phyloP scores from a whole-genome alignment of 495 filamentous ascomycete genomes.

The Margaritispora aquatica region DNA sequence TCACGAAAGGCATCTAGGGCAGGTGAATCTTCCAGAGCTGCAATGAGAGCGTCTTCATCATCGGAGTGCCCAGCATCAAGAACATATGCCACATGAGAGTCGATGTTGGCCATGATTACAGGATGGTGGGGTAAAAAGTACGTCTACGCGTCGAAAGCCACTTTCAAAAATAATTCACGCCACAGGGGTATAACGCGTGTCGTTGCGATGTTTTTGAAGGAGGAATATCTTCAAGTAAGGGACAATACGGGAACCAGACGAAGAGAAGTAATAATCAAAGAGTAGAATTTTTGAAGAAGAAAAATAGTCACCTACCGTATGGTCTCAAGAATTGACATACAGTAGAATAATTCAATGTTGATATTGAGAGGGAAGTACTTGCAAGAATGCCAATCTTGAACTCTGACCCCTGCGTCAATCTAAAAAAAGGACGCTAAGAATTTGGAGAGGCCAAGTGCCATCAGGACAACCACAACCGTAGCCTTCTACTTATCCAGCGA shows the following conservation, averaged over 20 bases:
- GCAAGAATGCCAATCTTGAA: neutral
- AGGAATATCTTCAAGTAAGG: neutral
- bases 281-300: neutral
- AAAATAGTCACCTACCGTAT: neutral
- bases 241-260: neutral
- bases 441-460: slow-evolving; percentile 14
- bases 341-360: neutral
- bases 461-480: too few species aligned
- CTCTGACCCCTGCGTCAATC: neutral
- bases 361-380: neutral
- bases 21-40: slow-evolving; percentile 58
- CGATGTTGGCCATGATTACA: slow-evolving; percentile 29
- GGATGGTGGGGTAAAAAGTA: neutral
- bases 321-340: neutral
- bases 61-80: slow-evolving; percentile 36
- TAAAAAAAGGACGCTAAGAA: slow-evolving; percentile 10
- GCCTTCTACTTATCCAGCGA: neutral
- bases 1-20: slow-evolving; percentile 59
- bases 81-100: slow-evolving; percentile 39
- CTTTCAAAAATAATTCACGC: neutral
- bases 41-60: slow-evolving; percentile 69
- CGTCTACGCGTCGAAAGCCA: slow-evolving; percentile 4
- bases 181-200: neutral
- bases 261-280: neutral
- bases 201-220: neutral